Evolutionary conservation across 1,284 basidiomycete species (phyloP).

Genomic region (Cutaneotrichosporon sp.): DNA sequence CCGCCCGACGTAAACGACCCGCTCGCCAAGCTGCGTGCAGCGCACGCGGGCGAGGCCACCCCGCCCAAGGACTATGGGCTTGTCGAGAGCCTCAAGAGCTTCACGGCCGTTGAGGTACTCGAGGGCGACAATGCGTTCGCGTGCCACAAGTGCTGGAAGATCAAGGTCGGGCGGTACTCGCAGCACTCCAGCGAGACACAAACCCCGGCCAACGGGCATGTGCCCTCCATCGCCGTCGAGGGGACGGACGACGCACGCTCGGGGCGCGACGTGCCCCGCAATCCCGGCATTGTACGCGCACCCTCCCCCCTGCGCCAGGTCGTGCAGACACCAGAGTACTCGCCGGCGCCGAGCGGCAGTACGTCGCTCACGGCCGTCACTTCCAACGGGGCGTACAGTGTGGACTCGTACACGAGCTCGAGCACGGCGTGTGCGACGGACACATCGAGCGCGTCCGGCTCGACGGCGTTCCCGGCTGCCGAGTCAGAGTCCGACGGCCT

Average conservation of each 20-base stretch:
- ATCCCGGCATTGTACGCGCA: constrained; percentile 24
- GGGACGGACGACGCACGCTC: not conserved
- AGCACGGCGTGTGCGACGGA: not conserved
- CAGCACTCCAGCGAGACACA: not conserved
- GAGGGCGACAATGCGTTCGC: constrained; percentile 94
- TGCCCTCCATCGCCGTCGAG: constrained; percentile 17
- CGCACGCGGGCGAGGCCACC: constrained; percentile 24
- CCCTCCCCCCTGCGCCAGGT: constrained; percentile 42
- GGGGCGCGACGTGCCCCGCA: not conserved
- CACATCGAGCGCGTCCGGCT: not conserved
- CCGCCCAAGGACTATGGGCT: constrained; percentile 46
- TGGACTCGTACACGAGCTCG: constrained; percentile 5
- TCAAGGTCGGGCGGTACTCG: constrained; percentile 46
- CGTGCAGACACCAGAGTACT: constrained; percentile 7
- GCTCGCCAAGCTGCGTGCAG: constrained; percentile 42
- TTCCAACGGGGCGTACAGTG: not conserved
- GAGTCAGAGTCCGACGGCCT: constrained; percentile 38
- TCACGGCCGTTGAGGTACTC: constrained; percentile 85
- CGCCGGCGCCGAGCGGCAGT: not conserved
- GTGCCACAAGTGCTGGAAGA: constrained; percentile 88
- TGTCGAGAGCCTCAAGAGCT: constrained; percentile 69
- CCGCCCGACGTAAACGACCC: constrained; percentile 34
- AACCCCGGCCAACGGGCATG: constrained; percentile 7
- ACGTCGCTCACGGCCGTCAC: not conserved
- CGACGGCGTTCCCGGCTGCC: not conserved